Conservation (phyloP, 2,329 filamentous ascomycete species). For the Elsinoe necatrix region DNA sequence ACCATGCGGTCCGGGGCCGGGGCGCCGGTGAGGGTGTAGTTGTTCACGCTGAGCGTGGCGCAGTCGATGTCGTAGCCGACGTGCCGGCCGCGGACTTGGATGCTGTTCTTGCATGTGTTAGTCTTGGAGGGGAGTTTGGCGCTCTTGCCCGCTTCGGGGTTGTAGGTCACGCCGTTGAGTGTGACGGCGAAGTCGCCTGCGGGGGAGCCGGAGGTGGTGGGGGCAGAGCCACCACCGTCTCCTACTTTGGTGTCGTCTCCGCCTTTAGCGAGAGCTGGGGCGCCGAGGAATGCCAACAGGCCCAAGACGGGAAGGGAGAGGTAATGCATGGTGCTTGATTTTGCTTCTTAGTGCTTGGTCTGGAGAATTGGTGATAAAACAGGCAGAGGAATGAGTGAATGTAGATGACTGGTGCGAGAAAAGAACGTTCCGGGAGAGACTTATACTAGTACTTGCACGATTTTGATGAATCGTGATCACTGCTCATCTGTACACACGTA, state of each 20-base stretch:
- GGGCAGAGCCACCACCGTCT: neutral
- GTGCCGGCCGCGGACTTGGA: slow-evolving; percentile 4
- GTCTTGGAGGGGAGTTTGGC: neutral
- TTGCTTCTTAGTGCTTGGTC: neutral
- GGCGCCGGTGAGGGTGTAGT: neutral
- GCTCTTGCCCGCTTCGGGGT: neutral
- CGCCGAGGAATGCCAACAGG: neutral
- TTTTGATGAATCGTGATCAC: neutral
- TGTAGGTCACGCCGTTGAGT: slow-evolving; percentile 9
- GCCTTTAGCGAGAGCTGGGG: slow-evolving; percentile 3
- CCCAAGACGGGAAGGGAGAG: neutral
- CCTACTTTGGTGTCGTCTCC: neutral
- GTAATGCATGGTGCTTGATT: slow-evolving; percentile 1
- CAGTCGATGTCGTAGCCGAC: slow-evolving; percentile 12
- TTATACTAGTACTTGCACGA: slow-evolving; percentile 1
- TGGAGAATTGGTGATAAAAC: neutral
- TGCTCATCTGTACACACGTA: neutral
- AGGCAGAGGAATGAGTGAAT: neutral
- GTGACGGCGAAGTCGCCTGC: slow-evolving; percentile 8
- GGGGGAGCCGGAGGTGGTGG: neutral
- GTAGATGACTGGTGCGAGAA: neutral
- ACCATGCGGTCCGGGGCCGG: neutral
- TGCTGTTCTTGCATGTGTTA: neutral
- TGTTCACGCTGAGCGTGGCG: neutral
- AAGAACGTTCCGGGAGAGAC: neutral